A percentile compares a stretch with the other conserved stretches of the same genome.
These are phyloP conservation scores for Gaeumannomyces sp. DNA, from an alignment of 2,329 filamentous ascomycete species.

Conservation along the genomic window DNA sequence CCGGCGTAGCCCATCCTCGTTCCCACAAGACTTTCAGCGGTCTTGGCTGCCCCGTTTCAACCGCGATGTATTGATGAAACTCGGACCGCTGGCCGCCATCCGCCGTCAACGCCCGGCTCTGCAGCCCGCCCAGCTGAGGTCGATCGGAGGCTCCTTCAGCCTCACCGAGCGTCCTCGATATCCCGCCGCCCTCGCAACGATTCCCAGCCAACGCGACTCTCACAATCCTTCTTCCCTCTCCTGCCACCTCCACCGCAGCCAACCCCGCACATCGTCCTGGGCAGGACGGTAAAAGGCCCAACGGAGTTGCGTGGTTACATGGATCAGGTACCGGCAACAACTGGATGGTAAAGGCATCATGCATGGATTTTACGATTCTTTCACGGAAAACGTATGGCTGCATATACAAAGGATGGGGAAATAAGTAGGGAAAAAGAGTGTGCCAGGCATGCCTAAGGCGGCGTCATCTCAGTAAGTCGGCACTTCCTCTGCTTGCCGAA, in stretches of 20 bases:
- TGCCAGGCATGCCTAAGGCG: conserved; percentile 2
- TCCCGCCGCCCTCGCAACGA: too few relatives aligned
- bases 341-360: conserved; percentile 6
- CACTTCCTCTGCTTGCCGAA: not conserved
- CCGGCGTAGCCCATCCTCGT: too few relatives aligned
- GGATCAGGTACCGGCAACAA: conserved; percentile 7
- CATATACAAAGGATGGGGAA: not conserved
- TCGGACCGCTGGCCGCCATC: too few relatives aligned
- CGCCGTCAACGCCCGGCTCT: not conserved
- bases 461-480: conserved; percentile 6
- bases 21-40: too few relatives aligned
- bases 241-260: not conserved
- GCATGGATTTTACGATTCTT: conserved; percentile 9
- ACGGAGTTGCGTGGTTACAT: conserved; percentile 7
- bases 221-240: not conserved
- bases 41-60: not conserved
- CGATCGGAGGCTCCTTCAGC: not conserved
- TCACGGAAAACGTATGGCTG: conserved; percentile 7
- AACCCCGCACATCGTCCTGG: conserved; percentile 7
- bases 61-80: not conserved
- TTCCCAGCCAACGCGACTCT: too few relatives aligned
- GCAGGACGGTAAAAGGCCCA: conserved; percentile 11
- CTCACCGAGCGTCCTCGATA: not conserved
- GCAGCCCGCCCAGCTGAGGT: not conserved
- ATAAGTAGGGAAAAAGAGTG: not conserved